phyloP scores from a whole-genome alignment of 1,139 yeast species.

The Suhomyces choctaworum region DNA sequence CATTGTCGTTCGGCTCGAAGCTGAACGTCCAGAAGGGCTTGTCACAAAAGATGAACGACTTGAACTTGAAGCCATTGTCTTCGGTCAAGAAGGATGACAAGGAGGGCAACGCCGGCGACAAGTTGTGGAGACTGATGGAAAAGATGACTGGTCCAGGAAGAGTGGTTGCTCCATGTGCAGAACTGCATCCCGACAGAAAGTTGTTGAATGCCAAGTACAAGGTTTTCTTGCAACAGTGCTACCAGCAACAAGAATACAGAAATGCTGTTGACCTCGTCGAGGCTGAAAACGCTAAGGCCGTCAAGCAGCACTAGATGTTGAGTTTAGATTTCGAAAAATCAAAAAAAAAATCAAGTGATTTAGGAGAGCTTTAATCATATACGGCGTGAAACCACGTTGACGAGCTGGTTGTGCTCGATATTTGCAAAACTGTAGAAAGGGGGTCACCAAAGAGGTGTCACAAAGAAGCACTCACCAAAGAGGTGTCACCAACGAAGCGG shows the following conservation, averaged over 20 bases:
- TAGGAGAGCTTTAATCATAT: no score
- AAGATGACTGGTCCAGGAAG: conserved; percentile 81
- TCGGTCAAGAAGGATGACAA: conserved; percentile 19
- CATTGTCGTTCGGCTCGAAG: conserved; percentile 61
- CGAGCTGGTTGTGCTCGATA: no score
- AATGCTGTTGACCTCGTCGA: conserved; percentile 63
- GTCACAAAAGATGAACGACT: conserved; percentile 37
- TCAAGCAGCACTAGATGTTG: conserved; percentile 1
- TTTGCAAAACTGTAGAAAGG: no score
- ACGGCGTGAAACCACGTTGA: no score
- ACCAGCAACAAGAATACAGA: conserved; percentile 76
- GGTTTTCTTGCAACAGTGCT: conserved; percentile 85
- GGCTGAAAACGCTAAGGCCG: conserved; percentile 24
- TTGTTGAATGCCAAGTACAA: conserved; percentile 76
- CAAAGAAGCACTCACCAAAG: no score
- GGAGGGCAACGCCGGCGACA: conserved; percentile 46
- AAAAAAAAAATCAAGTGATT: no score
- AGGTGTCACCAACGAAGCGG: no score
- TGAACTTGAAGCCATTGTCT: conserved; percentile 44
- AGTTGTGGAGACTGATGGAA: conserved; percentile 85
- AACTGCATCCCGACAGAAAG: conserved; percentile 61
- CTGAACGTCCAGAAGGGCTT: conserved; percentile 51
- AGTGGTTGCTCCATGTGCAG: conserved; percentile 66
- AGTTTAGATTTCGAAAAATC: no score
- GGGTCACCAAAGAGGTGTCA: no score